These are phyloP conservation scores for Debaryomycetaceae sp. DNA, from an alignment of 1,139 yeast genomes.

Conservation along the genomic window DNA sequence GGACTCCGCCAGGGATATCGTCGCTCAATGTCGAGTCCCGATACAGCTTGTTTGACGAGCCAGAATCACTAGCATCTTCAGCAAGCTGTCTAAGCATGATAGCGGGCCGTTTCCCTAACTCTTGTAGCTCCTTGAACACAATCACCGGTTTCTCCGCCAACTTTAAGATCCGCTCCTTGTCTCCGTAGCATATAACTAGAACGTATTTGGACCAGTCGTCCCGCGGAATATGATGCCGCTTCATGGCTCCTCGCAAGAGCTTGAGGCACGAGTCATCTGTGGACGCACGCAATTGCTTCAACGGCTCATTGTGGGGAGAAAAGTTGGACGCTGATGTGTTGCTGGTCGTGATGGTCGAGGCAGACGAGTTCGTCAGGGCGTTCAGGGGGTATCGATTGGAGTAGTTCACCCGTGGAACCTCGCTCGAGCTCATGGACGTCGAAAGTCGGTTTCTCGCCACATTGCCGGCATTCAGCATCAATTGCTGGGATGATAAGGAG, in stretches of 20 bases:
- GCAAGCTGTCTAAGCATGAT: conserved; percentile 87
- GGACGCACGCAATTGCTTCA: conserved; percentile 78
- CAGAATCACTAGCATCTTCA: conserved; percentile 4
- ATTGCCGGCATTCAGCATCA: too few relatives aligned
- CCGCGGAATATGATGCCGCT: conserved; percentile 67
- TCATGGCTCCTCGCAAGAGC: conserved; percentile 82
- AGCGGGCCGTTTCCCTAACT: conserved; percentile 81
- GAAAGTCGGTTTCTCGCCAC: too few relatives aligned
- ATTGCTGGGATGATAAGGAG: too few relatives aligned
- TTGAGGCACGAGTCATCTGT: conserved; percentile 89
- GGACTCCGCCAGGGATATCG: conserved; percentile 47
- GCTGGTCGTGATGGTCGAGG: too few relatives aligned
- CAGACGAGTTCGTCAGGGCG: too few relatives aligned
- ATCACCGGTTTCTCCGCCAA: conserved; percentile 82
- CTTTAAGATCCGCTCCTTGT: conserved; percentile 75
- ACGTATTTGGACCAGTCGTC: conserved; percentile 88
- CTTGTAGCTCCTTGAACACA: conserved; percentile 81
- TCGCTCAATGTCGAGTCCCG: conserved; percentile 36
- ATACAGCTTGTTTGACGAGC: conserved; percentile 25
- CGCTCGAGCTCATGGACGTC: too few relatives aligned
- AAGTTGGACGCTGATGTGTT: too few relatives aligned
- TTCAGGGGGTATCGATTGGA: too few relatives aligned
- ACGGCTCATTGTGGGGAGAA: conserved; percentile 46
- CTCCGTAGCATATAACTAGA: conserved; percentile 82
- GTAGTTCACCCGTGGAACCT: too few relatives aligned